These are phyloP conservation scores for Nitzschia sp. DNA, from an alignment of 108 stramenopile genomes.

Conservation along the genomic window DNA sequence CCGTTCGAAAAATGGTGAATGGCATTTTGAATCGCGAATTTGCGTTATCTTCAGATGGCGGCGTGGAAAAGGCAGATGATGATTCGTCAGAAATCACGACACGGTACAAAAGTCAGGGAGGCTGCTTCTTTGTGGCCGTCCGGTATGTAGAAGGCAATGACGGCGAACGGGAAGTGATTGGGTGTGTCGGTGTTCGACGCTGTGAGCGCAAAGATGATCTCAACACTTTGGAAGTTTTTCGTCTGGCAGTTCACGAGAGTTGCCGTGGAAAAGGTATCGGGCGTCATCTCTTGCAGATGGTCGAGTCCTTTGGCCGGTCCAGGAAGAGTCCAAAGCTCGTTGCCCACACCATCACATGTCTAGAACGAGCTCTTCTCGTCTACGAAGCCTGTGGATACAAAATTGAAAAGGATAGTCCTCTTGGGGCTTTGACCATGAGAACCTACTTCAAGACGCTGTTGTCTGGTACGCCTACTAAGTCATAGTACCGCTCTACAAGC, in stretches of 20 bases:
- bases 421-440: constrained; percentile 29
- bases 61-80: neutral
- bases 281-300: constrained; percentile 40
- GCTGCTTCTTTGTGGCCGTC: constrained; percentile 53
- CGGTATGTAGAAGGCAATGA: neutral
- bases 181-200: constrained; percentile 59
- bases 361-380: constrained; percentile 46
- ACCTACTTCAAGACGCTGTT: constrained; percentile 24
- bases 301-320: constrained; percentile 29
- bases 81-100: constrained; percentile 22
- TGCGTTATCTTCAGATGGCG: neutral
- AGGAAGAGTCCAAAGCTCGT: constrained; percentile 22
- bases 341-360: constrained; percentile 51
- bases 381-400: constrained; percentile 55
- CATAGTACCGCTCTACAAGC: too few relatives aligned
- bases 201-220: constrained; percentile 22
- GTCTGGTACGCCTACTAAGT: too few relatives aligned
- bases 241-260: constrained; percentile 56
- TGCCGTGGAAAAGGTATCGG: constrained; percentile 63
- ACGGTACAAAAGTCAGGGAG: constrained; percentile 35
- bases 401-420: constrained; percentile 23
- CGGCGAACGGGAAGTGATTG: constrained; percentile 36
- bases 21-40: constrained; percentile 63
- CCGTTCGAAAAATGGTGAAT: constrained; percentile 70
- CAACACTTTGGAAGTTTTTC: constrained; percentile 56